Base-by-base conservation (phyloP, 2,329 filamentous ascomycete genomes). In the Penicillium sp. region DNA sequence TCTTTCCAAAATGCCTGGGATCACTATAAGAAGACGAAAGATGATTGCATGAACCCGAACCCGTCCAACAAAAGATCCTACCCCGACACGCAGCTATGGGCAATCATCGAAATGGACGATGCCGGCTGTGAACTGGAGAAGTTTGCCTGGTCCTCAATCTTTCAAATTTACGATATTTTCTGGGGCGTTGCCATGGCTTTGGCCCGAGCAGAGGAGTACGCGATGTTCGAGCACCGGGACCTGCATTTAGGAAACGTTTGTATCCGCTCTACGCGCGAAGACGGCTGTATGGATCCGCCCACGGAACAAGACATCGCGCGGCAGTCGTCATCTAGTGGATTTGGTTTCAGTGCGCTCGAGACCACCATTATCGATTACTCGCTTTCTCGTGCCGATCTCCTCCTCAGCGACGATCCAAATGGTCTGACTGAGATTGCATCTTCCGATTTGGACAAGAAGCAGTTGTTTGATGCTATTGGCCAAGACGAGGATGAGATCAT, bases 291-390 rank as follows among this genome's bases (percentile, higher is more conserved):
- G 66, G 63, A 73, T 10, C 64, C 71, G 29, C 67, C 71, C 4
- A 63, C 68, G 3, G 65, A 72, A 34, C 50, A 69, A 14, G 66
- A 70, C 2, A 57, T 71, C 38, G 63, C 62, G 16, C 58, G 64
- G 18, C 61, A 69, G 11, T 56, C 65, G n/a, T 69, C 69, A 16
- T 65, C 68, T 2, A 70, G 78, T 54, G 72, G 72, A 18, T 72
- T 86, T 22, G 77, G 79, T 2, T 77, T 83, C 53, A 83, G 82
- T 13, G 75, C 76, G 1, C 70, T 87, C 4, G 81, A 85, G 60
- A 83, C 83, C 1, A 87, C 85, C 0, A 79, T 88, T 22, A 88
- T 88, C 60, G 85, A 88, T 67, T 88, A 88, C 68, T 87, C 85
- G 1, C 78, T 88, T 34, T 87, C 84, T 1, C 81, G 85, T n/a